Evolutionary conservation across 148 eudicot species (phyloP).

Genomic region (Euryodendron excelsum): DNA sequence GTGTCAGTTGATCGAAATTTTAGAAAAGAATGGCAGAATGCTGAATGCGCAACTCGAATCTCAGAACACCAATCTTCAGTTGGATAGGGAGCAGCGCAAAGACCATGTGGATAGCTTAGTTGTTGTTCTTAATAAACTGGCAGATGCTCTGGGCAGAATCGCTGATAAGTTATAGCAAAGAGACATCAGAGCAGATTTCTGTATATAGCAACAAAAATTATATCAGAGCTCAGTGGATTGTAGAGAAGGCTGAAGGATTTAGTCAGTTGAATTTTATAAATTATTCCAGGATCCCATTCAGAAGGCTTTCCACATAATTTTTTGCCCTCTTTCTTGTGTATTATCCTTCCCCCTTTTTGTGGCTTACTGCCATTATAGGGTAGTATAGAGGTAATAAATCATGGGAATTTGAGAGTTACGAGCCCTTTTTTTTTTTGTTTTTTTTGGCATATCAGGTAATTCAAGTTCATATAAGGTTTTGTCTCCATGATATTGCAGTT

Average conservation of each 20-base stretch:
- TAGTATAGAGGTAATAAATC: slow-evolving; percentile 11
- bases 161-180: slow-evolving; percentile 80
- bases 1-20: slow-evolving; percentile 44
- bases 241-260: slow-evolving; percentile 14
- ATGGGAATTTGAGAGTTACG: slow-evolving; percentile 8
- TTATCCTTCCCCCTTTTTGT: background rate
- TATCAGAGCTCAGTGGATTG: slow-evolving; percentile 6
- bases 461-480: slow-evolving; percentile 6
- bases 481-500: background rate
- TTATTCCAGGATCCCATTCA: slow-evolving; percentile 6
- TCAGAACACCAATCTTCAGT: slow-evolving; percentile 56
- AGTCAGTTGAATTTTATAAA: background rate
- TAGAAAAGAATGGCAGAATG: slow-evolving; percentile 72
- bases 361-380: slow-evolving; percentile 18
- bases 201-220: slow-evolving; percentile 13
- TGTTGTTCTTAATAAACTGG: slow-evolving; percentile 74
- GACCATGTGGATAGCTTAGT: slow-evolving; percentile 62
- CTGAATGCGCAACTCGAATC: slow-evolving; percentile 66
- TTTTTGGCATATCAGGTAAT: background rate
- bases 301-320: background rate
- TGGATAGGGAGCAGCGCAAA: slow-evolving; percentile 76
- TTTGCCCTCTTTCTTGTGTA: background rate
- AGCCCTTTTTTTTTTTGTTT: background rate
- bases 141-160: slow-evolving; percentile 80
- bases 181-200: background rate